Evolutionary conservation across 768 basidiomycete genomes (phyloP), one percentile per base, ranked within the genome.

Genomic region (Russula abietina): DNA sequence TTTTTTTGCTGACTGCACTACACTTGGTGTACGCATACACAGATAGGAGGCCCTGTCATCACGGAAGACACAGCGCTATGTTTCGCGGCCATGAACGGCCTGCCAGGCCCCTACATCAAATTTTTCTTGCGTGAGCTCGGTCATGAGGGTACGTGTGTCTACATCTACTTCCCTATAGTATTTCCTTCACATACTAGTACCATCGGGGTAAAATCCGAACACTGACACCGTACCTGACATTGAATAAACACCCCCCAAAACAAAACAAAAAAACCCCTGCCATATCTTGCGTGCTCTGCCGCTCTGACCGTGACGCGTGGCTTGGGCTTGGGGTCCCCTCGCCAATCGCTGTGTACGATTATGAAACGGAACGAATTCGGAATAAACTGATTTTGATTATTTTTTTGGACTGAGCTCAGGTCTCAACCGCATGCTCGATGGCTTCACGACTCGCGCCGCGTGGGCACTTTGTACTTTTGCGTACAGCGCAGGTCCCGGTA

Each of bases 91-190:
- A 77, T 98, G 19, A 83, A 87, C 22, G 96, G 93, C 0, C 82
- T 99, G 4, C 97, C 97, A 2, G 97, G 97, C 0, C 96, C 96
- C 0, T 99, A 96, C 75, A 95, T 99, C 79, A 99, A 99, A 70
- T 80, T 91, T 66, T 99, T 99, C 74, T 76, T 98, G 74, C 79
- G 80, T 49, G 81, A 80, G 28, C 73, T 98, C 6, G 96, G 96
- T 2, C 91, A 93, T 71, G 86, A 91, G 65, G 96, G 96, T 77
- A 59, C 57, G 78, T 38, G 11, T 19, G 10, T n/a, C 1, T 14
- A 4, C n/a, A 45, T 3, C n/a, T 10, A 45, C 38, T 39, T 6
- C 28, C 28, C 16, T 17, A 39, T n/a, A n/a, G n/a, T n/a, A n/a
- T n/a, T 1, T 39, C 16, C 16, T 39, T 17, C 38, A 39, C 24